Evolutionary conservation across 768 basidiomycete genomes (phyloP).

Genomic region (Dendrothele bispora): DNA sequence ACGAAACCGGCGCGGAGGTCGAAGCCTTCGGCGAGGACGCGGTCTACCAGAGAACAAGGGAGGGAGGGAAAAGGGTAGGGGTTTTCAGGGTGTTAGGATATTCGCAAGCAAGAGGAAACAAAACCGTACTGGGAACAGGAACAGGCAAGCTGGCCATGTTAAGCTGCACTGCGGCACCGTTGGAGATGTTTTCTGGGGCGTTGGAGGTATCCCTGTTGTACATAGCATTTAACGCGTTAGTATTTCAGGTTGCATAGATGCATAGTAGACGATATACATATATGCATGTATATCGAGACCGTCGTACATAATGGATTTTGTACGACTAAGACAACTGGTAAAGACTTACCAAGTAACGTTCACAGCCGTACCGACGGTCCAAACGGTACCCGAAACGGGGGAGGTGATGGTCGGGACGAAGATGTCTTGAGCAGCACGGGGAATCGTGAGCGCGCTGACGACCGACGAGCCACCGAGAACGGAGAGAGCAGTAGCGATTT

Average conservation of each 20-base stretch:
- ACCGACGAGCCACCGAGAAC: too few relatives aligned
- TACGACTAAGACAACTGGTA: too few relatives aligned
- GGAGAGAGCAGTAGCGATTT: background rate
- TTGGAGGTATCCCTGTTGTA: slow-evolving; percentile 19
- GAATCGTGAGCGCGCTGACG: too few relatives aligned
- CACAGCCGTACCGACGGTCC: background rate
- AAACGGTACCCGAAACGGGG: background rate
- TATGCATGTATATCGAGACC: too few relatives aligned
- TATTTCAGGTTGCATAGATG: too few relatives aligned
- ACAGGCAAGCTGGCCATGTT: background rate
- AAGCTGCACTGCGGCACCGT: slow-evolving; percentile 7
- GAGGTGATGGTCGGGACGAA: background rate
- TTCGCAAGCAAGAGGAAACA: slow-evolving; percentile 1
- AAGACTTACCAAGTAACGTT: background rate
- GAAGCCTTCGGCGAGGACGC: slow-evolving; percentile 20
- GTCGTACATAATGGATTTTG: too few relatives aligned
- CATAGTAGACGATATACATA: too few relatives aligned
- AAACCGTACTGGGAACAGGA: slow-evolving; percentile 16
- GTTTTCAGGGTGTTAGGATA: slow-evolving; percentile 2
- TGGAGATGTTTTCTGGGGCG: slow-evolving; percentile 23
- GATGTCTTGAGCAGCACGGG: slow-evolving; percentile 1
- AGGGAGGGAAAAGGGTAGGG: slow-evolving; percentile 11
- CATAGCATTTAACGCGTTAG: too few relatives aligned
- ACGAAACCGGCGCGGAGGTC: slow-evolving; percentile 17
- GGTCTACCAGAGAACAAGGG: too few relatives aligned